A percentile compares a stretch with the other conserved stretches of the same genome.
phyloP scores from a whole-genome alignment of 2,329 filamentous ascomycete genomes.

The Aspergillus ruber region DNA sequence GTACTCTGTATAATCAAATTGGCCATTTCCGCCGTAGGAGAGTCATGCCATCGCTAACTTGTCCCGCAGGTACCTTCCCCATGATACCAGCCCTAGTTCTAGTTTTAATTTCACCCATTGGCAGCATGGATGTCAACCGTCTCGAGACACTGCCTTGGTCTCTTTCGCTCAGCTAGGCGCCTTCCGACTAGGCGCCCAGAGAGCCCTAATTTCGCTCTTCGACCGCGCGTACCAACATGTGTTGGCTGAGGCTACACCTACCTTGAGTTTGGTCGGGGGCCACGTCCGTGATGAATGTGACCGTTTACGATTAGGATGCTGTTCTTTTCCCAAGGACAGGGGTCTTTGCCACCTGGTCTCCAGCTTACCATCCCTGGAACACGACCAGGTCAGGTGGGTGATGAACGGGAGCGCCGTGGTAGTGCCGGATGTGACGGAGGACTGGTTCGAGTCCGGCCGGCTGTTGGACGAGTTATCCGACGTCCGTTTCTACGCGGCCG shows the following conservation, averaged over 20 bases:
- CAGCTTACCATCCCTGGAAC: not conserved
- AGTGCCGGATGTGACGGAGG: slow-evolving; percentile 27
- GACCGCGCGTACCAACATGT: slow-evolving; percentile 45
- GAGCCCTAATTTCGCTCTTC: slow-evolving; percentile 48
- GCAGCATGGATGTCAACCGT: slow-evolving; percentile 14
- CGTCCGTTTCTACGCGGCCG: slow-evolving; percentile 47
- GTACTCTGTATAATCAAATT: not conserved
- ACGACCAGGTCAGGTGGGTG: not conserved
- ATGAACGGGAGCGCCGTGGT: slow-evolving; percentile 9
- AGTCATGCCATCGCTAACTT: not conserved
- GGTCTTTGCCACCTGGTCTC: slow-evolving; percentile 23
- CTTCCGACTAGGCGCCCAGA: slow-evolving; percentile 37
- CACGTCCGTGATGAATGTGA: slow-evolving; percentile 15
- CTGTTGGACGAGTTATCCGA: slow-evolving; percentile 21
- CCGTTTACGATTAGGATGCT: slow-evolving; percentile 22
- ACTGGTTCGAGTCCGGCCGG: slow-evolving; percentile 23
- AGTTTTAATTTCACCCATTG: slow-evolving; percentile 8
- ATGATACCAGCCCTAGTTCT: slow-evolving; percentile 7
- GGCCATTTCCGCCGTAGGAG: not conserved
- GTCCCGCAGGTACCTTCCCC: slow-evolving; percentile 16
- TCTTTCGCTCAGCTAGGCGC: slow-evolving; percentile 47
- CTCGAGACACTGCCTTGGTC: slow-evolving; percentile 35
- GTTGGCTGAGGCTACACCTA: slow-evolving; percentile 46
- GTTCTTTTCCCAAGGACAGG: slow-evolving; percentile 21
- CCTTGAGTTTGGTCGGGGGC: slow-evolving; percentile 29